Evolutionary conservation across 768 basidiomycete species (phyloP), one percentile per base, ranked within the genome.

Genomic region (Pisolithus tinctorius): DNA sequence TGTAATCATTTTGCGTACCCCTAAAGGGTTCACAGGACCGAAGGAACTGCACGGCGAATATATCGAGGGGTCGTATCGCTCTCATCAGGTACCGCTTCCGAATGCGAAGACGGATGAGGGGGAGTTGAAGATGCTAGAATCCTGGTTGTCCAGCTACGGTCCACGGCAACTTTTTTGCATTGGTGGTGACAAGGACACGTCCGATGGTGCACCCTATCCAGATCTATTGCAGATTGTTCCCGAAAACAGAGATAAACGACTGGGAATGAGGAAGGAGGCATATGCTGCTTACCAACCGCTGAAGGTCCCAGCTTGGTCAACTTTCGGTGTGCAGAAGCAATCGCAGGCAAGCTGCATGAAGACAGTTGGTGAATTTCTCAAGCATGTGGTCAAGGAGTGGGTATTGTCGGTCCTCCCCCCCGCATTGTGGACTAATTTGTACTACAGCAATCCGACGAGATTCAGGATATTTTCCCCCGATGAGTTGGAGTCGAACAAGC

Each of bases 401-500:
- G 79, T 60, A 2, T 41, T 27, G 36, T 7, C 14, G 16, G 10
- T 36, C 25, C 7, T 36, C 37, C 30, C 3, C 31, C 45, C 23
- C 43, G 4, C 49, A 38, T 11, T 36, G 6, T 5, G 14, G 20
- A 6, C 48, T 53, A 10, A 56, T 10, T 50, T 7, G 11, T 16
- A 16, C n/a, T 16, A 10, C 50, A 84, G 82, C 48, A 93, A 96
- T 65, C 87, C 86, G 1, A 74, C 69, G n/a, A 74, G 77, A 0
- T 93, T 93, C 78, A 79, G 93, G 36, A 88, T 95, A 52, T 94
- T 94, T 72, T 91, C 86, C 23, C 93, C 93, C 0, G 93, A 96
- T 57, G 89, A 93, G 59, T 73, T 93, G 2, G 81, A 85, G 10
- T 89, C 86, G 38, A 93, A 93, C 69, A 93, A 93, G 69, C 81